Evolutionary conservation across 371 early-diverging fungal genomes (phyloP), one percentile per base, ranked within the genome.

Genomic region (Mucor racemosus): DNA sequence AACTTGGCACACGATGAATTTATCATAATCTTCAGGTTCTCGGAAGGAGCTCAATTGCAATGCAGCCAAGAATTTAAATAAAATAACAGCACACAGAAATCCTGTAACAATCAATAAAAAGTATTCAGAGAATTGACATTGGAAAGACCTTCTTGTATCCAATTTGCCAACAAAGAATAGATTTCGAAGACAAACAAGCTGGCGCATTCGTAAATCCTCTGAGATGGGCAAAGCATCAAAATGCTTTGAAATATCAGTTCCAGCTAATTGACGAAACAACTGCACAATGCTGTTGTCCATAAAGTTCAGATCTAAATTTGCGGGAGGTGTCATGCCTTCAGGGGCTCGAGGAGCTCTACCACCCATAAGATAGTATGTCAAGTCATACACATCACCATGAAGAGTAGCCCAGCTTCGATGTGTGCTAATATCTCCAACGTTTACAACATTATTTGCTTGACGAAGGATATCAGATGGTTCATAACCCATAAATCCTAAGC

Each of bases 61-160:
- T 0, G 98, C 97, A 9, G 97, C 92, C 65, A 97, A 77, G 61
- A 95, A 95, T 81, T 97, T 97, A 81, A 97, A 87, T 55, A 92
- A 79, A 60, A 97, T 94, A 39, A 98, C 93, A 54, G 89, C 86
- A 35, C 92, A 90, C 65, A 98, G 76, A 56, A 95, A 76, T 11
- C 86, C 81, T 5, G 97, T 90, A 38, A 90, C 82, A 33, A 84
- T 91, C 21, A 95, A 77, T 38, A 96, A 71, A 14, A 97, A 80
- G 76, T 91, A 95, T 74, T 93, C 91, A 17, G 94, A 88, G 73
- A 96, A 90, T 58, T 89, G 81, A 76, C 97, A 97, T 56, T 79
- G 84, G 35, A 85, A 73, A 9, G 90, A 86, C 48, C 88, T 84
- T 58, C 97, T 89, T 63, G 88, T 82, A 81, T 97, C 96, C 19